A percentile compares a stretch with the other conserved stretches of the same genome.
Evolutionary conservation across 176 grass and related monocot genomes (phyloP).

Genomic region (Olyra latifolia): DNA sequence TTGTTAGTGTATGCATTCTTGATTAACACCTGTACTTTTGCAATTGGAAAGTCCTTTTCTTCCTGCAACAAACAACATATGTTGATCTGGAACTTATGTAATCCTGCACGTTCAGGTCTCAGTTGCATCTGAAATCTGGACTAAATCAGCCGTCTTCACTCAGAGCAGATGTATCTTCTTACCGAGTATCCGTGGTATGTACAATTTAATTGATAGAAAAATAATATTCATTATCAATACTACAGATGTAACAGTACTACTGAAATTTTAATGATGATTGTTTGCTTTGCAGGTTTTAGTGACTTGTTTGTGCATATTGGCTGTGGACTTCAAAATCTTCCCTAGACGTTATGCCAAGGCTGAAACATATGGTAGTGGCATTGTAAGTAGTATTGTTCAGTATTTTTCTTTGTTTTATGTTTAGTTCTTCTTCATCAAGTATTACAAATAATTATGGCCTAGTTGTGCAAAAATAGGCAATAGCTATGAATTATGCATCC

Average conservation of each 20-base stretch:
- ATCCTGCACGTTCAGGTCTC: slow-evolving; percentile 39
- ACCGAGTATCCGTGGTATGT: slow-evolving; percentile 84
- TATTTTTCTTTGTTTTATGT: background rate
- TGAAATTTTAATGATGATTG: slow-evolving; percentile 13
- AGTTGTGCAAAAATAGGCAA: background rate
- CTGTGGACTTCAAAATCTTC: slow-evolving; percentile 92
- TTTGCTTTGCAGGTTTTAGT: slow-evolving; percentile 58
- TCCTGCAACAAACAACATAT: slow-evolving; percentile 6
- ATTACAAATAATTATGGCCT: slow-evolving; percentile 16
- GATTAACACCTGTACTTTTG: slow-evolving; percentile 7
- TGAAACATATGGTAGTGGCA: slow-evolving; percentile 86
- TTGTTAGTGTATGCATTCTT: slow-evolving; percentile 8
- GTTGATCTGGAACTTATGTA: slow-evolving; percentile 1
- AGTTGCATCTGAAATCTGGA: slow-evolving; percentile 37
- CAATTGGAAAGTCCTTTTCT: slow-evolving; percentile 18
- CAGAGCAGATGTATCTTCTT: slow-evolving; percentile 70
- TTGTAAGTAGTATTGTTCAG: slow-evolving; percentile 57
- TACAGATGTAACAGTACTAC: slow-evolving; percentile 7
- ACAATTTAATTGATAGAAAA: slow-evolving; percentile 13
- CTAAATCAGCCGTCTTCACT: slow-evolving; percentile 42
- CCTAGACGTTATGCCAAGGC: slow-evolving; percentile 87
- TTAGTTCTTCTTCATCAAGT: slow-evolving; percentile 6
- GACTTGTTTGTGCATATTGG: slow-evolving; percentile 97
- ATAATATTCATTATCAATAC: background rate
- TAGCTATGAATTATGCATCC: background rate